phyloP scores from a whole-genome alignment of 2,329 filamentous ascomycete genomes.

The Alternaria longipes region DNA sequence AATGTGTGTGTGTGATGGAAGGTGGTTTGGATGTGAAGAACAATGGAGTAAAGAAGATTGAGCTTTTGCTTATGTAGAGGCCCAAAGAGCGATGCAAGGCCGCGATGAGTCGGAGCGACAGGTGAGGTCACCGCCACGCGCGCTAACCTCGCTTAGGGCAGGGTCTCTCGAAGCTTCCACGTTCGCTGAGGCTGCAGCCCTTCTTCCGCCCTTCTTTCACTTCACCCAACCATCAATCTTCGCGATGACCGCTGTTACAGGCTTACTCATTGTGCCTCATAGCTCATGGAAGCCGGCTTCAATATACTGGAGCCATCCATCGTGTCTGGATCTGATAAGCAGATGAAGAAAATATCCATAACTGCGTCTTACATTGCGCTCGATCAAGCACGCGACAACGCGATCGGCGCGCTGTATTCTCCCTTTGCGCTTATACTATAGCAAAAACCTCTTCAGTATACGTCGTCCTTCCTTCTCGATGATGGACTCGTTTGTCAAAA shows the following conservation, averaged over 20 bases:
- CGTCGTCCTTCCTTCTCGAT: slow-evolving; percentile 43
- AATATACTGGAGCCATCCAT: neutral
- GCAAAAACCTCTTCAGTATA: slow-evolving; percentile 43
- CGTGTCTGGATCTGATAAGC: neutral
- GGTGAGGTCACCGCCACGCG: slow-evolving; percentile 35
- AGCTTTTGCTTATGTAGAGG: slow-evolving; percentile 24
- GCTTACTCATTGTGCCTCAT: slow-evolving; percentile 4
- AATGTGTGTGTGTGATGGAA: neutral
- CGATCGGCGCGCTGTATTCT: neutral
- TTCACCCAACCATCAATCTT: slow-evolving; percentile 7
- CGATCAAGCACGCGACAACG: neutral
- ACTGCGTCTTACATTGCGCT: neutral
- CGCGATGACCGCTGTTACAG: slow-evolving; percentile 14
- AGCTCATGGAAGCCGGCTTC: neutral
- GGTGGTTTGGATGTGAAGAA: slow-evolving; percentile 11
- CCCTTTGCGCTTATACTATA: neutral
- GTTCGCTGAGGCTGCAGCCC: slow-evolving; percentile 20
- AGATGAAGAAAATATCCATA: neutral
- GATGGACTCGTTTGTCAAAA: slow-evolving; percentile 46
- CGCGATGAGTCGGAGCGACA: slow-evolving; percentile 30
- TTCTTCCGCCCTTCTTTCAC: slow-evolving; percentile 22
- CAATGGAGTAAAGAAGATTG: slow-evolving; percentile 7
- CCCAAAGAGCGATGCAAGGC: slow-evolving; percentile 19
- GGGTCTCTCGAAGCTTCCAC: slow-evolving; percentile 31
- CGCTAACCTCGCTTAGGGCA: slow-evolving; percentile 27